Evolutionary conservation across 768 basidiomycete species (phyloP).

Genomic region (Ephemerocybe angulata): DNA sequence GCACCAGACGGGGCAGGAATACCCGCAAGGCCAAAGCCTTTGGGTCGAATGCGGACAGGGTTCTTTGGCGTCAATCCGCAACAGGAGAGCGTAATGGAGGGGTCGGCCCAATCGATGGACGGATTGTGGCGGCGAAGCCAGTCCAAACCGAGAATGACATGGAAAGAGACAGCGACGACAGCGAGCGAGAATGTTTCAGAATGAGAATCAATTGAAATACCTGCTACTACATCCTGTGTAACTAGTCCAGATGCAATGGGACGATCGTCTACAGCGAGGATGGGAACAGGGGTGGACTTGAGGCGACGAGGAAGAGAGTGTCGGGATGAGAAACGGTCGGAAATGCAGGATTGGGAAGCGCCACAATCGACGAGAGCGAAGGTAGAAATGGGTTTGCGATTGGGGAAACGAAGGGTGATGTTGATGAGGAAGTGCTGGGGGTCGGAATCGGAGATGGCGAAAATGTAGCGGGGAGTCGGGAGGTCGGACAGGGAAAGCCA

Average conservation of each 20-base stretch:
- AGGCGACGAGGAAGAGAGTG: constrained; percentile 29
- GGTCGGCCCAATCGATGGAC: constrained; percentile 28
- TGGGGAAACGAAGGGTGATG: constrained; percentile 27
- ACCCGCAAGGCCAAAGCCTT: constrained; percentile 23
- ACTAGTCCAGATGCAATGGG: constrained; percentile 38
- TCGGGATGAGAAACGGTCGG: constrained; percentile 27
- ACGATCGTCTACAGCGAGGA: constrained; percentile 34
- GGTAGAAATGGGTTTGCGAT: constrained; percentile 26
- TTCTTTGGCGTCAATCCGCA: constrained; percentile 17
- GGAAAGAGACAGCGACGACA: constrained; percentile 31
- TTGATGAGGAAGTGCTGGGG: constrained; percentile 27
- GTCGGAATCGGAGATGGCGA: constrained; percentile 12
- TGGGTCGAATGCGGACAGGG: constrained; percentile 15
- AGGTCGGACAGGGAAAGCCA: constrained; percentile 12
- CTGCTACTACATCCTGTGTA: constrained; percentile 32
- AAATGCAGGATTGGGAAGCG: constrained; percentile 34
- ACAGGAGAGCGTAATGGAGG: constrained; percentile 22
- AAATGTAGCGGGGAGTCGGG: constrained; percentile 19
- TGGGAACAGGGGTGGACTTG: constrained; percentile 30
- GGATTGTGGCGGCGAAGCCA: constrained; percentile 37
- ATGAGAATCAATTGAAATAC: constrained; percentile 26
- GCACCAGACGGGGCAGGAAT: constrained; percentile 5
- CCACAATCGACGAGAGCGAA: constrained; percentile 37
- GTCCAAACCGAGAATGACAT: constrained; percentile 34
- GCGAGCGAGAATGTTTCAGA: constrained; percentile 25